Evolutionary conservation across 2,329 filamentous ascomycete genomes (phyloP), one percentile per base, ranked within the genome.

Genomic region (Pseudogymnoascus sp.): DNA sequence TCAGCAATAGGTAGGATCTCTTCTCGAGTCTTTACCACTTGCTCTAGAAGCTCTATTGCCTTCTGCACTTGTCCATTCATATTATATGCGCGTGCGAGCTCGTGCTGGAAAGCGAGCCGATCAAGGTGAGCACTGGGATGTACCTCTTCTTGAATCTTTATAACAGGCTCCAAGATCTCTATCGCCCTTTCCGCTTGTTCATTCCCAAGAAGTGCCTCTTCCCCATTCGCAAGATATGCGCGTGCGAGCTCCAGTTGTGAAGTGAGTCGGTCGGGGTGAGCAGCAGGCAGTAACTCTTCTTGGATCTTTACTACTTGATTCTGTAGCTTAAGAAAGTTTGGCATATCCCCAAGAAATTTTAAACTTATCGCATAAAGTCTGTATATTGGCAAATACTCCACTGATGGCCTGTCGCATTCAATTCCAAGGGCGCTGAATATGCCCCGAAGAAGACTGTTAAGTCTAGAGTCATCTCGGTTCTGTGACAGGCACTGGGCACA

Each of bases 381-480:
- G 65, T 68, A 68, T 33, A 68, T 35, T 60, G 35, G 41, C 31
- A 68, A 28, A 12, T 62, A 66, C 7, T 66, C 65, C 63, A 66
- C n/a, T 24, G 66, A 64, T 65, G 28, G 59, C n/a, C n/a, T n/a
- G n/a, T n/a, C n/a, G n/a, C n/a, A n/a, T n/a, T n/a, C n/a, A n/a
- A n/a, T n/a, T n/a, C n/a, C n/a, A 63, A 68, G 61, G 38, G 64
- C 61, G 14, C 26, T 4, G 26, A 68, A 68, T 16, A 65, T 64
- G 35, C 65, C 63, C 59, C 62, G 12, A 53, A 67, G 22, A 1
- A 68, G 43, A 12, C 33, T 46, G 3, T 63, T 38, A 62, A 68
- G 64, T 50, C 38, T 64, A 24, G 19, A 35, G 26, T 68, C 62
- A 38, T 67, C 64, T 31, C 66, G 63, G 61, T 67, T 66, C 35